Evolutionary conservation across 352 stramenopile genomes (phyloP).

Genomic region (Globisporangium camurandrum): DNA sequence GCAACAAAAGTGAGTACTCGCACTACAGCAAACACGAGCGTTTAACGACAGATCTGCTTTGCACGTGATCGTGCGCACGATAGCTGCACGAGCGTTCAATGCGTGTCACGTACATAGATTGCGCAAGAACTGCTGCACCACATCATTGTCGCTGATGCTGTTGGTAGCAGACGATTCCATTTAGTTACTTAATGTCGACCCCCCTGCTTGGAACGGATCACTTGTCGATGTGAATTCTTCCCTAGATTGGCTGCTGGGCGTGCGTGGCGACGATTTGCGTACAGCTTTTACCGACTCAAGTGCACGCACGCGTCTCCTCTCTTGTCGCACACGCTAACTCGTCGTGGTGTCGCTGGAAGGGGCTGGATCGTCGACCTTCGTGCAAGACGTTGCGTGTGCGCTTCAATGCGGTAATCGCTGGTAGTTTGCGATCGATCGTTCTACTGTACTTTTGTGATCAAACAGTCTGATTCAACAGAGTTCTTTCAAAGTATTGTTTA

Average conservation of each 20-base stretch:
- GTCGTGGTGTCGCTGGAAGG: neutral
- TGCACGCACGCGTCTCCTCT: too few relatives aligned
- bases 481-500: too few relatives aligned
- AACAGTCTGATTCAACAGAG: too few relatives aligned
- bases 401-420: too few relatives aligned
- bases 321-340: neutral
- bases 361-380: too few relatives aligned
- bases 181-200: neutral
- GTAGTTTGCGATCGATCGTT: neutral
- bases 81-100: constrained; percentile 2
- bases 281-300: too few relatives aligned
- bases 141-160: neutral
- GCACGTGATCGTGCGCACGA: neutral
- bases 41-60: neutral
- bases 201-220: too few relatives aligned
- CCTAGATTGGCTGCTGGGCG: too few relatives aligned
- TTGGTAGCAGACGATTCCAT: neutral
- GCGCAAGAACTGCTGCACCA: constrained; percentile 12
- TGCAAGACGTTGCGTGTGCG: too few relatives aligned
- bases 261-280: too few relatives aligned
- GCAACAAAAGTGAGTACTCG: neutral
- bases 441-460: neutral
- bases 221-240: too few relatives aligned
- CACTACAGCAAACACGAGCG: neutral
- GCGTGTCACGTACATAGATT: constrained; percentile 12